Base-by-base conservation (phyloP, 441 rosid genomes). In the Gossypium trilobum region DNA sequence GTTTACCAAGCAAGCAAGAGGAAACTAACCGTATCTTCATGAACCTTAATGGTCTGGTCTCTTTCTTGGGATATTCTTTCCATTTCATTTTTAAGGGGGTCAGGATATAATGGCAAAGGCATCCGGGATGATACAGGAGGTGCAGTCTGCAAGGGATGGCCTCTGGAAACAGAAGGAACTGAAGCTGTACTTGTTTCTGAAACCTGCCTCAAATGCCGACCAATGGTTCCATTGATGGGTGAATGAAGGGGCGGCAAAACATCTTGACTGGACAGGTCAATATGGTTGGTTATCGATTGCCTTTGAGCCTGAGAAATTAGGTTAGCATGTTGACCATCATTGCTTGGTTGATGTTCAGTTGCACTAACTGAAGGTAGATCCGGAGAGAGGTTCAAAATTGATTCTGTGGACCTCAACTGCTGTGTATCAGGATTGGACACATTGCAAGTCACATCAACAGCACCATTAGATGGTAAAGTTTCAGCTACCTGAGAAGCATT, bases 11-110 rank as follows among this genome's bases (percentile, higher is more conserved):
- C 48, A 70, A 70, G 55, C 61, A 70, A 77, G 67, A 73, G 54
- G 59, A 57, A 77, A 84, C 84, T 72, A 60, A 94, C 97, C 16
- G 58, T 70, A 17, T 87, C 87, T 72, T 85, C 91, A 31, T 70
- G 82, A 17, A 52, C 61, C 79, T 73, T 85, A 75, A 66, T 58
- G 70, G 77, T 58, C 44, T 76, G 78, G 29, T 89, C 97, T 33
- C 33, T 74, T 75, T 89, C 93, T 75, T 67, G 80, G 42, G 55
- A 59, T 68, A 94, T 19, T 74, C 86, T 89, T 64, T 92, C 97
- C 83, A 92, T 75, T 77, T 94, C 99, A 76, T 80, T 79, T 73
- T 89, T 89, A 71, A 92, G 90, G 4, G 97, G 97, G 74, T 92
- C 94, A 5, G n/a, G 66, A 76, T n/a, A 73, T 23, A 72, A 14